Evolutionary conservation across 1,284 basidiomycete species (phyloP).

Genomic region (Chiua sp.): DNA sequence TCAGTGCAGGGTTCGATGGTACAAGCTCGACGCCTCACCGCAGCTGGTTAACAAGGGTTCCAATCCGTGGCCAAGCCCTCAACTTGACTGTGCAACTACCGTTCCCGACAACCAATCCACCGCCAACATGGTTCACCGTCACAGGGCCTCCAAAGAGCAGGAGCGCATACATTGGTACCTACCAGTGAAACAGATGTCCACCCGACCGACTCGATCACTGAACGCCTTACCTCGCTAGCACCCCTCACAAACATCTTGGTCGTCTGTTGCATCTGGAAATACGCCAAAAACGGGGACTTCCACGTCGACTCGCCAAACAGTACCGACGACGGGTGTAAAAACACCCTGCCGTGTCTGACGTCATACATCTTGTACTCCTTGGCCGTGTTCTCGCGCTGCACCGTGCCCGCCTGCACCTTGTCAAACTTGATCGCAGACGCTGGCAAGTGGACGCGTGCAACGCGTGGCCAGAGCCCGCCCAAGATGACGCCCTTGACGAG

Average conservation of each 20-base stretch:
- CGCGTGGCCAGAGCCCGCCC: constrained; percentile 83
- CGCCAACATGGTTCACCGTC: constrained; percentile 78
- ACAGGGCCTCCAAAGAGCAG: constrained; percentile 87
- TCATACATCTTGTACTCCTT: constrained; percentile 86
- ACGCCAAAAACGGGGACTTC: constrained; percentile 81
- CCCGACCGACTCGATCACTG: not conserved
- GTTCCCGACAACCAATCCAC: constrained; percentile 73
- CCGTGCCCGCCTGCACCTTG: constrained; percentile 78
- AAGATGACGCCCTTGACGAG: constrained; percentile 84
- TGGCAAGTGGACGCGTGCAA: constrained; percentile 80
- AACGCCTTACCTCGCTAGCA: constrained; percentile 75
- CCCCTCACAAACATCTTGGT: constrained; percentile 88
- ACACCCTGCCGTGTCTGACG: constrained; percentile 63
- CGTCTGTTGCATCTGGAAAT: constrained; percentile 86
- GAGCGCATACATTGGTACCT: constrained; percentile 87
- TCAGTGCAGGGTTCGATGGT: constrained; percentile 1
- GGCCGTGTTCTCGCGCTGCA: constrained; percentile 83
- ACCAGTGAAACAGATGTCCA: not conserved
- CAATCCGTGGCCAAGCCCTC: constrained; percentile 87
- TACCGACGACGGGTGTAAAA: constrained; percentile 86
- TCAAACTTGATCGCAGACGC: constrained; percentile 80
- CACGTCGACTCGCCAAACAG: constrained; percentile 79
- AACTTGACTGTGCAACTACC: constrained; percentile 63
- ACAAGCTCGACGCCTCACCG: constrained; percentile 51
- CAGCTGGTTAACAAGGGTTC: constrained; percentile 90